These are phyloP conservation scores for Eragrostis curvula DNA, from an alignment of 176 grass and related monocot species.

Conservation along the genomic window DNA sequence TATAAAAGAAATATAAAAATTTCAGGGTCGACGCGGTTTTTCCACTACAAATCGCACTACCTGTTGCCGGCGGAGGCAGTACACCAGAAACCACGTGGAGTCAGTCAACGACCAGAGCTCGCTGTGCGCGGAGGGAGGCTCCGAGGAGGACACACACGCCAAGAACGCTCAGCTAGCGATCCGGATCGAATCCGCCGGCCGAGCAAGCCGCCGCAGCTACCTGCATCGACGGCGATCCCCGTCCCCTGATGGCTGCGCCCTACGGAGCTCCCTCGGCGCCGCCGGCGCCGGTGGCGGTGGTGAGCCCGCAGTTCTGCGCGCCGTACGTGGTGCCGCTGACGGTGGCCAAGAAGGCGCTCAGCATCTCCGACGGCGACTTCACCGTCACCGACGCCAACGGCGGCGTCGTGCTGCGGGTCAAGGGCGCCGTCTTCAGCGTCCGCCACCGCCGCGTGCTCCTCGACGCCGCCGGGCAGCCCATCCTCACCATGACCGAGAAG, in stretches of 20 bases:
- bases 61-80: too few species aligned
- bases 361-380: conserved; percentile 72
- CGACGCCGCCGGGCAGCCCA: conserved; percentile 52
- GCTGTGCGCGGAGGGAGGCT: too few species aligned
- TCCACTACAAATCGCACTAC: too few species aligned
- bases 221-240: background rate
- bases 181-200: too few species aligned
- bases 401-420: conserved; percentile 56
- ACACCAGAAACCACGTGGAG: too few species aligned
- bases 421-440: conserved; percentile 60
- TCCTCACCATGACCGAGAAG: conserved; percentile 76
- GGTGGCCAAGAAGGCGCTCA: conserved; percentile 65
- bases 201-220: background rate
- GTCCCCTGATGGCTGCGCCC: background rate
- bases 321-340: conserved; percentile 67
- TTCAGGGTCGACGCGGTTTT: too few species aligned
- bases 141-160: too few species aligned
- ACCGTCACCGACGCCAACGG: conserved; percentile 72
- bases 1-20: too few species aligned
- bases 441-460: conserved; percentile 57
- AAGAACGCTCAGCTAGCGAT: too few species aligned
- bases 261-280: background rate
- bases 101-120: too few species aligned
- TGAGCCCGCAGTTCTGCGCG: conserved; percentile 62
- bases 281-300: conserved; percentile 44